A percentile compares a stretch with the other conserved stretches of the same genome.
Conservation (phyloP, 225 moss, liverwort and hornwort genomes). For the Neckera pumila region DNA sequence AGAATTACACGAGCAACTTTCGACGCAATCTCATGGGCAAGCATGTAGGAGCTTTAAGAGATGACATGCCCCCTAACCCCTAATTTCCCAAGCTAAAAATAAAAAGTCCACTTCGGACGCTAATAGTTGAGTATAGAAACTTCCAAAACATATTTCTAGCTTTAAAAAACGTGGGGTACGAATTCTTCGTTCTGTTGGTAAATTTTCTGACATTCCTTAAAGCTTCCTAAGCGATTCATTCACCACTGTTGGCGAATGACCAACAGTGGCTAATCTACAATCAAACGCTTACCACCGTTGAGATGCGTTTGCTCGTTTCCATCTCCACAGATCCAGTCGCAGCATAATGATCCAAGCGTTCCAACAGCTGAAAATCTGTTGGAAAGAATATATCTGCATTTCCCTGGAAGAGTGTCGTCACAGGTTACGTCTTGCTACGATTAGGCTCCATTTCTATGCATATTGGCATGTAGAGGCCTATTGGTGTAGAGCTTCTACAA, state of each 20-base stretch:
- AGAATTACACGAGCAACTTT: not conserved
- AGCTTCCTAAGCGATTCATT: not conserved
- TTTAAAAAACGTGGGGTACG: not conserved
- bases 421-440: not conserved
- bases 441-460: not conserved
- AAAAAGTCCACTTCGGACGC: not conserved
- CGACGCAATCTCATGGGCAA: not conserved
- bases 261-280: not conserved
- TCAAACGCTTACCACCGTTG: conserved; percentile 33
- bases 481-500: not conserved
- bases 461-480: not conserved
- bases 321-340: conserved; percentile 30
- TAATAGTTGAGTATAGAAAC: not conserved
- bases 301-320: conserved; percentile 30
- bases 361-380: conserved; percentile 73
- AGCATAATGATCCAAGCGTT: conserved; percentile 60
- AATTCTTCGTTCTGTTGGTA: not conserved
- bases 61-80: not conserved
- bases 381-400: conserved; percentile 94
- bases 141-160: not conserved
- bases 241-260: not conserved
- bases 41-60: not conserved
- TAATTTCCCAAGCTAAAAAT: not conserved
- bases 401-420: conserved; percentile 33
- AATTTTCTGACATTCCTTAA: not conserved